A percentile compares a stretch with the other conserved stretches of the same genome.
Evolutionary conservation across 176 grass and related monocot genomes (phyloP).

Genomic region (Hsuehochloa calcarea): DNA sequence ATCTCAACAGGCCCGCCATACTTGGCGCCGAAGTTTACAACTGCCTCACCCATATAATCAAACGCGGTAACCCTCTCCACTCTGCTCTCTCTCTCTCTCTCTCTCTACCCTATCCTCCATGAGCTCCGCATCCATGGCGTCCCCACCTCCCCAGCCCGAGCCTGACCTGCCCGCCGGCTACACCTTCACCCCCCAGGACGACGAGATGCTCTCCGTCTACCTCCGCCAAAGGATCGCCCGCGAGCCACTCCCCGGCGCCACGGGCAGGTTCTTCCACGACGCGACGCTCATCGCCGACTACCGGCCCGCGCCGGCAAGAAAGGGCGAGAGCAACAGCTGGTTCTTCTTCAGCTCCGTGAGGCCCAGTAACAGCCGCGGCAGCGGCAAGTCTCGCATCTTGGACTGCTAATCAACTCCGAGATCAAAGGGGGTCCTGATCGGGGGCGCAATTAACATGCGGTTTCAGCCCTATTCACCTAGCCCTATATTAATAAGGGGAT

Average conservation of each 20-base stretch:
- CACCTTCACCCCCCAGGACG: neutral
- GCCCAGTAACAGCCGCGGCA: neutral
- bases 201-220: neutral
- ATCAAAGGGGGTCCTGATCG: no score
- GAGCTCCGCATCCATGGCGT: neutral
- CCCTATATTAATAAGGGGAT: no score
- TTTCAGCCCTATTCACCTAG: no score
- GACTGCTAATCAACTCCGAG: no score
- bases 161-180: neutral
- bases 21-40: no score
- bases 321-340: neutral
- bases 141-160: neutral
- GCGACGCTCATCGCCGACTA: neutral
- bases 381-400: constrained; percentile 3
- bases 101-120: no score
- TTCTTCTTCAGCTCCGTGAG: neutral
- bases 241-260: neutral
- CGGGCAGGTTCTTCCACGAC: neutral
- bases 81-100: no score
- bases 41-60: no score
- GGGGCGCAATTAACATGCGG: no score
- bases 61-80: no score
- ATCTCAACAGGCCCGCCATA: no score
- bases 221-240: neutral
- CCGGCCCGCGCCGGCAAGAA: neutral